Base-by-base conservation (phyloP, 768 basidiomycete genomes). In the Auricularia cornea region DNA sequence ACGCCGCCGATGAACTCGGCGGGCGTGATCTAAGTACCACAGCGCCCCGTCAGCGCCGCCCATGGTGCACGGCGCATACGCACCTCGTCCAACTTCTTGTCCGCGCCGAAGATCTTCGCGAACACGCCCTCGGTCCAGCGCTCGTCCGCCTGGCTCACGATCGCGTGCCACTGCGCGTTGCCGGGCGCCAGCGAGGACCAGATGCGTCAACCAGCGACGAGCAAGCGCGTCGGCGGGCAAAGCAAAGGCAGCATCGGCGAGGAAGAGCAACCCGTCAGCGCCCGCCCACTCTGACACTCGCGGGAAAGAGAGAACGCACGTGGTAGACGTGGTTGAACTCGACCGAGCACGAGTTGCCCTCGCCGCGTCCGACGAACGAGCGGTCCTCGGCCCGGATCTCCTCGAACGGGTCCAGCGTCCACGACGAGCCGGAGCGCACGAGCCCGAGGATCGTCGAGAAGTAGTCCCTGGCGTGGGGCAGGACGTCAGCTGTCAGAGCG, bases 391-490 rank as follows among this genome's bases (percentile, higher is more conserved):
- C 54, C 38, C 54, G n/a, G 44, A 61, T 35, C 14, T 54, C 87
- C 74, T 79, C 78, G 40, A 89, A 77, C 30, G 90, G 86, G 66
- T 90, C 80, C 40, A 92, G 75, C 62, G 87, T 80, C 92, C 92
- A 94, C 66, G 74, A 84, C 62, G 77, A 90, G 0, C 92, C 92
- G 60, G 86, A 76, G 62, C 91, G 78, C 56, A 88, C 83, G 18
- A 92, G 78, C n/a, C 92, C 91, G 33, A 94, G 73, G 66, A 94
- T 94, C 28, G 81, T 77, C 23, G 86, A 86, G 72, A 94, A 87
- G 74, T 94, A 94, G 69, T 92, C 92, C 1, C 44, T 48, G 16
- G n/a, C 44, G 3, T 26, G 35, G 10, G 35, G 10, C n/a, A n/a
- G 35, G 1, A n/a, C 4, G 30, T 26, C 12, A 16, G 32, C 26